These are phyloP conservation scores for Saccharomycopsis oosterbeekiorum DNA, from an alignment of 805 yeast species.

Conservation along the genomic window DNA sequence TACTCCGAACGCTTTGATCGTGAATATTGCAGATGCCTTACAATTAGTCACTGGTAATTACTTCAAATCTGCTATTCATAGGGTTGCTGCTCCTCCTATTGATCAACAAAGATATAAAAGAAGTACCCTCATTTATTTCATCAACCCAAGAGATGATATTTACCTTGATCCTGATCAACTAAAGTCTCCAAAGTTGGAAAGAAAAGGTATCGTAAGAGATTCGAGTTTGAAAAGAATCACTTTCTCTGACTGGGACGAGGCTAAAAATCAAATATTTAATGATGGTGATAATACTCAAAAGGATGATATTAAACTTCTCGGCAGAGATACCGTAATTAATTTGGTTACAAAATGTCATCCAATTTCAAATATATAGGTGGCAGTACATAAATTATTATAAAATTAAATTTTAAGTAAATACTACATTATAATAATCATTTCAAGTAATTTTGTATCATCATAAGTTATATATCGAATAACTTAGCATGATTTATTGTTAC, in stretches of 20 bases:
- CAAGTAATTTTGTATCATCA: no score
- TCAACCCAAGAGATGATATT: constrained; percentile 29
- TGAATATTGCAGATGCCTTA: constrained; percentile 33
- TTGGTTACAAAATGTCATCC: not conserved
- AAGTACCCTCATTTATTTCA: constrained; percentile 34
- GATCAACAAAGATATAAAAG: constrained; percentile 31
- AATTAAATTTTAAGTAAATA: no score
- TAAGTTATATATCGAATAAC: no score
- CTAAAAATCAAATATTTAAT: constrained; percentile 38
- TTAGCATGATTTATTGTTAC: no score
- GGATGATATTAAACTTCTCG: constrained; percentile 10
- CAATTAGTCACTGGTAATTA: constrained; percentile 36
- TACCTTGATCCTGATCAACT: constrained; percentile 34
- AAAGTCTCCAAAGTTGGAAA: constrained; percentile 29
- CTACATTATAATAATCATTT: no score
- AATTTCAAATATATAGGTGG: not conserved
- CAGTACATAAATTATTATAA: no score
- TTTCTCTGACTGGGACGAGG: constrained; percentile 35
- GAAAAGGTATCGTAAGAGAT: constrained; percentile 27
- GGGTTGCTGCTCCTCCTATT: constrained; percentile 38
- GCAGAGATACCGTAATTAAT: constrained; percentile 11
- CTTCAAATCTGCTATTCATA: constrained; percentile 37
- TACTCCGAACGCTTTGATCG: constrained; percentile 29
- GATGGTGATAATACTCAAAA: constrained; percentile 6
- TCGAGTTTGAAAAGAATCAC: constrained; percentile 30